Base-by-base conservation (phyloP, 345 rosid species). In the Angophora floribunda region DNA sequence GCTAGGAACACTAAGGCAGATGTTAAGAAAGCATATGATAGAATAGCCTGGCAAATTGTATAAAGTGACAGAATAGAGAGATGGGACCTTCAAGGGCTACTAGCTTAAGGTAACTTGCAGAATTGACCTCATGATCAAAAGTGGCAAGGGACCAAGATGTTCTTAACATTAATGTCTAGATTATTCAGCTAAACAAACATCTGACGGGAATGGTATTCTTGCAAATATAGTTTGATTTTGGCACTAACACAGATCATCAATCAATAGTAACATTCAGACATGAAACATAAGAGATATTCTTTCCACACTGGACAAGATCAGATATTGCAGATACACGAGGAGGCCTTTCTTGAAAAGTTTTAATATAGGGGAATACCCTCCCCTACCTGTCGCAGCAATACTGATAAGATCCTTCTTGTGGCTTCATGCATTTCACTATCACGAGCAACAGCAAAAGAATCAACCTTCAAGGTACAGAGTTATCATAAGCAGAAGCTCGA, bases 371-470 rank as follows among this genome's bases (percentile, higher is more conserved):
- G 63, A 49, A 36, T 85, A 52, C 49, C 51, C 82, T 32, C 36
- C 36, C 28, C 14, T 79, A 98, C 98, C 99, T 98, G 99, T 87
- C 98, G 95, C 88, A 98, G 90, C 87, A 98, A 89, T 86, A 98
- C 97, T 52, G 99, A 98, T 89, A 98, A 91, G 88, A 98, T 92
- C 91, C 99, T 93, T 50, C 99, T 95, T 30, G 99, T 97, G 67
- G 99, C 99, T 94, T 97, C 99, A 90, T 98, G 99, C 94, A 94
- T 96, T 91, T 94, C 97, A 91, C 87, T 93, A 89, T 94, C 98
- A 88, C 99, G 98, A 86, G 97, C 91, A 75, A 91, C 91, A 89
- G 99, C 99, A 90, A 98, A 96, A 61, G 99, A 94, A 93, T 98
- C 99, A 87, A 98, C 96, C 99, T 98, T 93, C n/a, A 87, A 86